Conservation (phyloP, 2,329 filamentous ascomycete genomes). For the Ophiostoma tasmaniense region DNA sequence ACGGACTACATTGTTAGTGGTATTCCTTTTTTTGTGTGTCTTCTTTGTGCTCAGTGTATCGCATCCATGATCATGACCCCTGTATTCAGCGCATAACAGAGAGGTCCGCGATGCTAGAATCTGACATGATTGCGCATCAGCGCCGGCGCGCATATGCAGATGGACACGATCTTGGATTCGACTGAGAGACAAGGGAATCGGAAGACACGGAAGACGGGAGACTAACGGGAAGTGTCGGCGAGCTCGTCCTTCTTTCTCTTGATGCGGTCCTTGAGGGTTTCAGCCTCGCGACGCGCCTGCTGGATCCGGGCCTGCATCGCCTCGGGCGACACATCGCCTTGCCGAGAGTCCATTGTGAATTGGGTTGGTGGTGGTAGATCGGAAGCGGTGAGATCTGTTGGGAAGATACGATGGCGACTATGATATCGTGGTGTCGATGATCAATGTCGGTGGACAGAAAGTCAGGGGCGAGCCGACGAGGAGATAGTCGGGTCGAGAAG, state of each 20-base stretch:
- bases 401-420: constrained; percentile 9
- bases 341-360: constrained; percentile 46
- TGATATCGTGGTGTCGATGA: not conserved
- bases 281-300: constrained; percentile 90
- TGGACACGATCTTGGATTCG: not conserved
- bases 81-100: not conserved
- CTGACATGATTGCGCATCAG: not conserved
- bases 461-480: not conserved
- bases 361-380: not conserved
- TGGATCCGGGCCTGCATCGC: constrained; percentile 90
- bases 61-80: not conserved
- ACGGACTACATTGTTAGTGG: constrained; percentile 53
- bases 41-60: not conserved
- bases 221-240: constrained; percentile 93
- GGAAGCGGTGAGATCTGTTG: not conserved
- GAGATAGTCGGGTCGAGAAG: not conserved
- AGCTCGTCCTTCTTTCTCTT: constrained; percentile 99
- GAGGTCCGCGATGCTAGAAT: not conserved
- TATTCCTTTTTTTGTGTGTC: not conserved
- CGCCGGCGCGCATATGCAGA: not conserved
- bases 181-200: not conserved
- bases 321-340: constrained; percentile 59
- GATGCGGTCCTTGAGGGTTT: constrained; percentile 95
- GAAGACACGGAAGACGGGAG: constrained; percentile 12
- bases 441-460: not conserved